Percentiles rank a stretch among this genome's conserved stretches.
These are phyloP conservation scores for Gnomoniopsis sp. DNA, from an alignment of 2,329 filamentous ascomycete genomes.

Conservation along the genomic window DNA sequence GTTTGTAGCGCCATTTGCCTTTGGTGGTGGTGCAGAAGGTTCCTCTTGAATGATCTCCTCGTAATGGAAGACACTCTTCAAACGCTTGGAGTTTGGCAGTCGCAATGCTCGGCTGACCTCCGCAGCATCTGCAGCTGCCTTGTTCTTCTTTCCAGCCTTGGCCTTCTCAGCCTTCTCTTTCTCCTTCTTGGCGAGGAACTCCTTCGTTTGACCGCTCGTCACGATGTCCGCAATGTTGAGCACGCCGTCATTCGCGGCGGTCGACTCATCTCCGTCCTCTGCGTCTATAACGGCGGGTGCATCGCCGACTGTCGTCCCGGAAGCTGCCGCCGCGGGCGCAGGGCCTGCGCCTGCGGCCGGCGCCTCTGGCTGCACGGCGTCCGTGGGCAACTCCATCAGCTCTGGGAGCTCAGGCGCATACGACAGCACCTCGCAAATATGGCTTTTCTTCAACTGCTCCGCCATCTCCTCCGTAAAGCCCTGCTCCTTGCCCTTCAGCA, in stretches of 20 bases:
- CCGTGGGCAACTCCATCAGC: conserved; percentile 47
- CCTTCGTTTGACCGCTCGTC: conserved; percentile 74
- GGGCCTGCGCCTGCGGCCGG: conserved; percentile 25
- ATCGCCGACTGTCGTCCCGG: conserved; percentile 27
- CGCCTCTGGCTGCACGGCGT: conserved; percentile 23
- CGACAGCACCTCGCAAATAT: conserved; percentile 64
- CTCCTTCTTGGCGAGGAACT: conserved; percentile 80
- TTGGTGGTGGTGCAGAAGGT: conserved; percentile 33
- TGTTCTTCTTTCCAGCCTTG: conserved; percentile 57
- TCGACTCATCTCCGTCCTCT: conserved; percentile 39
- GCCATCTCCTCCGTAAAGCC: conserved; percentile 64
- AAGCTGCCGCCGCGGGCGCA: conserved; percentile 21
- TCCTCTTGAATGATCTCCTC: conserved; percentile 64
- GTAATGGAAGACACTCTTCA: conserved; percentile 68
- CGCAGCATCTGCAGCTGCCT: conserved; percentile 49
- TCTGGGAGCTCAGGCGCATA: conserved; percentile 43
- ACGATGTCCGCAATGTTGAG: conserved; percentile 84
- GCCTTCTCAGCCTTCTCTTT: conserved; percentile 70
- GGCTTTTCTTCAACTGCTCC: conserved; percentile 66
- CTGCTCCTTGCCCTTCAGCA: conserved; percentile 53
- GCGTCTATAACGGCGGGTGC: conserved; percentile 24
- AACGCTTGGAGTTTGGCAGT: conserved; percentile 70
- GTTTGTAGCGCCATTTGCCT: conserved; percentile 19
- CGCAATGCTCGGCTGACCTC: conserved; percentile 55
- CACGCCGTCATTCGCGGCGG: conserved; percentile 63